These are phyloP conservation scores for Musa troglodytarum DNA, from an alignment of 176 grass and related monocot genomes.

Conservation along the genomic window DNA sequence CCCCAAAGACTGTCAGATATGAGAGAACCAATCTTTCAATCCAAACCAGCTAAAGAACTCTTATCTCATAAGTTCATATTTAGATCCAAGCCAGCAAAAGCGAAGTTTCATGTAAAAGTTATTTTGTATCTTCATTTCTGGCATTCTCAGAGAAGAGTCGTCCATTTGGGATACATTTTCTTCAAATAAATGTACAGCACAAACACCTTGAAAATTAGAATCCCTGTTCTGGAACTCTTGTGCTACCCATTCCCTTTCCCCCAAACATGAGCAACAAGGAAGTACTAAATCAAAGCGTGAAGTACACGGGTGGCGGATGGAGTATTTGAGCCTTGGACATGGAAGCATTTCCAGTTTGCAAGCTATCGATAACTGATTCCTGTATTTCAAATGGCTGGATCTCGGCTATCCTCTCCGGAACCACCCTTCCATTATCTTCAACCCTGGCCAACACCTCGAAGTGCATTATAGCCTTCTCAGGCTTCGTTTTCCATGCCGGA, in stretches of 20 bases:
- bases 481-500: conserved; percentile 64
- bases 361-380: conserved; percentile 31
- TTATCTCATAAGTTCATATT: too few relatives aligned
- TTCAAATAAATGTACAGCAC: too few relatives aligned
- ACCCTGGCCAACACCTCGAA: conserved; percentile 82
- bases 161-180: too few relatives aligned
- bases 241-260: background rate
- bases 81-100: too few relatives aligned
- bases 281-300: conserved; percentile 45
- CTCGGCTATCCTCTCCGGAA: conserved; percentile 62
- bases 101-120: too few relatives aligned
- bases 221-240: background rate
- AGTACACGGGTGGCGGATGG: conserved; percentile 44
- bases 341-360: conserved; percentile 42
- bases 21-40: too few relatives aligned
- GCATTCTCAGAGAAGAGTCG: too few relatives aligned
- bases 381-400: conserved; percentile 45
- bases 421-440: conserved; percentile 47
- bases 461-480: conserved; percentile 46
- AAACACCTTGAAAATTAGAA: background rate
- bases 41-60: too few relatives aligned
- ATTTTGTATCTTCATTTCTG: too few relatives aligned
- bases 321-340: conserved; percentile 39
- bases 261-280: background rate
- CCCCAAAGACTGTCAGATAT: too few relatives aligned